phyloP scores from a whole-genome alignment of 371 early-diverging fungal genomes.

The Actinomortierella ambigua region DNA sequence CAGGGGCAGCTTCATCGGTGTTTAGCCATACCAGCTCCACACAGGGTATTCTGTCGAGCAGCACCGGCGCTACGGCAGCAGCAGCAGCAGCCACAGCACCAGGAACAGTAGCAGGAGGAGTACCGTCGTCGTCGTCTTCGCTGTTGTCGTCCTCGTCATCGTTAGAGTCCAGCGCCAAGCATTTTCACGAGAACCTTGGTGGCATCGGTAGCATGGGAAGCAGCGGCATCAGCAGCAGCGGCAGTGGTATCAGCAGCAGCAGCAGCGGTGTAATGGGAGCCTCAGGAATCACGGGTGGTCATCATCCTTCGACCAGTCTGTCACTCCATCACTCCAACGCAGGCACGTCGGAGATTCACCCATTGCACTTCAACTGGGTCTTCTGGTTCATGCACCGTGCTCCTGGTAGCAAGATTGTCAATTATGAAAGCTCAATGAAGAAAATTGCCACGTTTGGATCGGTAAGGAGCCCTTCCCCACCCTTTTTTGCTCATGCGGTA shows the following conservation, averaged over 20 bases:
- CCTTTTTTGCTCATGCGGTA: constrained; percentile 3
- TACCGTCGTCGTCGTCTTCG: too few relatives aligned
- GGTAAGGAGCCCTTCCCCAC: constrained; percentile 58
- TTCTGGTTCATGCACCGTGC: constrained; percentile 93
- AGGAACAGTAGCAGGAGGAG: too few relatives aligned
- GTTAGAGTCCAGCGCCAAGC: constrained; percentile 1
- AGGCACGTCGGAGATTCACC: constrained; percentile 20
- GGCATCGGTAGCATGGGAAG: constrained; percentile 4
- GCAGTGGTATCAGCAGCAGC: constrained; percentile 2
- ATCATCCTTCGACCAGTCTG: too few relatives aligned
- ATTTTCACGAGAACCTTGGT: constrained; percentile 5
- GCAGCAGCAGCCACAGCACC: too few relatives aligned
- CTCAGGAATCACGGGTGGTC: too few relatives aligned
- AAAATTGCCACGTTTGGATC: constrained; percentile 83
- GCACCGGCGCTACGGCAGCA: too few relatives aligned
- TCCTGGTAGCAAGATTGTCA: constrained; percentile 83
- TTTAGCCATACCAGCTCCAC: too few relatives aligned
- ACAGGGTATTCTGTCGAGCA: too few relatives aligned
- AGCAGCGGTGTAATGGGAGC: background rate
- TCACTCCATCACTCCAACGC: background rate
- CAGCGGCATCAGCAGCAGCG: constrained; percentile 2
- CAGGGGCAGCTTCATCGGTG: too few relatives aligned
- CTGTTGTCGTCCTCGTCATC: constrained; percentile 7
- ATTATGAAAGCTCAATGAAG: constrained; percentile 90
- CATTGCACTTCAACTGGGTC: constrained; percentile 63